Evolutionary conservation across 106 monocot species (phyloP), one percentile per base, ranked within the genome.

Genomic region (Alisma plantagoaquatica): DNA sequence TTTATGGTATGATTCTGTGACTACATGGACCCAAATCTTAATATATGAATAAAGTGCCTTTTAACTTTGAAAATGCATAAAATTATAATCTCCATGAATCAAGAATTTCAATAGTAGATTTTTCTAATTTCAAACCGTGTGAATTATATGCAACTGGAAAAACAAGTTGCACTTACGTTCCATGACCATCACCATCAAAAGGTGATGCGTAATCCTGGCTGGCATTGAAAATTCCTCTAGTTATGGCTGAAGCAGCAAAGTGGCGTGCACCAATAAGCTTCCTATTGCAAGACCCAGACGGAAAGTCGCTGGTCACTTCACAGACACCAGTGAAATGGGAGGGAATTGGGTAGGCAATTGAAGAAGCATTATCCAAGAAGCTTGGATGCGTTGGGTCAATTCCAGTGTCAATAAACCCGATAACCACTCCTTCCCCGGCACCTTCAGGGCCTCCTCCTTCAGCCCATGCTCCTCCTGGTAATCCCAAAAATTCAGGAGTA

Each of bases 171-270:
- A 74, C 89, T 73, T 64, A 98, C 96, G 89, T 98, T 57, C 96
- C 96, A 77, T 98, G 96, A 32, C 96, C 96, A 62, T 89, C 89
- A 60, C 96, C 76, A 71, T 98, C 96, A 63, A 89, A 73, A 33
- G 96, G 96, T 43, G 96, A 98, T 64, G 96, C 84, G 62, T 73
- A 73, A 65, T 98, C 96, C 43, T 74, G 42, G 63, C 81, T 78
- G 51, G 79, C 46, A 74, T 98, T 98, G 45, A 98, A 89, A 38
- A 89, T 67, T 47, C 96, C 96, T 50, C 89, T 72, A 2, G 84
- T 85, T 62, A 98, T 98, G 33, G 96, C 96, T 33, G 89, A 85
- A 63, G 84, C 84, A 21, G 96, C 96, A 79, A 98, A 98, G 67
- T 98, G 96, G 1, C 89, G 84, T 53, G 96, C 96, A 21, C 96